phyloP scores from a whole-genome alignment of 148 eudicot species.

The Polygonum maritimum region DNA sequence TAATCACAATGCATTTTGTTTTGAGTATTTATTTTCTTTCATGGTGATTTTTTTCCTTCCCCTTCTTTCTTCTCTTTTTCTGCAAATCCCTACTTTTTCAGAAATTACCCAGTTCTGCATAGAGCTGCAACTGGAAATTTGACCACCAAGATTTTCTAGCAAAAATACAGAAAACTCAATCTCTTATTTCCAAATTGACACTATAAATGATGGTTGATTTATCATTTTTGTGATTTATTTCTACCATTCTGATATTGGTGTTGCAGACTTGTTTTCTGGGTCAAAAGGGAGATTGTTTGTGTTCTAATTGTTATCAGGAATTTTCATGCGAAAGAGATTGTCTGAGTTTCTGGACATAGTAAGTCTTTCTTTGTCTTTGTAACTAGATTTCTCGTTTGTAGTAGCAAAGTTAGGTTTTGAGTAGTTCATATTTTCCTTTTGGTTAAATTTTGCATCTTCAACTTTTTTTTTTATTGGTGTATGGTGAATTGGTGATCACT shows the following conservation, averaged over 20 bases:
- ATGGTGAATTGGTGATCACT: background rate
- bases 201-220: background rate
- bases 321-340: background rate
- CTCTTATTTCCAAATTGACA: background rate
- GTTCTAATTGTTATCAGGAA: background rate
- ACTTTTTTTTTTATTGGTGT: background rate
- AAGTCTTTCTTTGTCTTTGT: background rate
- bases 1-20: constrained; percentile 31
- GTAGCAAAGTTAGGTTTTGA: background rate
- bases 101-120: constrained; percentile 2
- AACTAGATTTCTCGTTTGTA: background rate
- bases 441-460: background rate
- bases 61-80: constrained; percentile 38
- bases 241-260: background rate
- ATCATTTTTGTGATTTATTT: background rate
- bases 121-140: background rate
- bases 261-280: background rate
- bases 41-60: constrained; percentile 18
- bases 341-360: background rate
- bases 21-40: constrained; percentile 21
- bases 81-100: background rate
- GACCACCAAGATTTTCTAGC: background rate
- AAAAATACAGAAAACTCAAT: background rate
- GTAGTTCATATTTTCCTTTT: background rate
- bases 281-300: constrained; percentile 1